Conservation (phyloP, 805 yeast species). For the Wickerhamomyces strasburgensis region DNA sequence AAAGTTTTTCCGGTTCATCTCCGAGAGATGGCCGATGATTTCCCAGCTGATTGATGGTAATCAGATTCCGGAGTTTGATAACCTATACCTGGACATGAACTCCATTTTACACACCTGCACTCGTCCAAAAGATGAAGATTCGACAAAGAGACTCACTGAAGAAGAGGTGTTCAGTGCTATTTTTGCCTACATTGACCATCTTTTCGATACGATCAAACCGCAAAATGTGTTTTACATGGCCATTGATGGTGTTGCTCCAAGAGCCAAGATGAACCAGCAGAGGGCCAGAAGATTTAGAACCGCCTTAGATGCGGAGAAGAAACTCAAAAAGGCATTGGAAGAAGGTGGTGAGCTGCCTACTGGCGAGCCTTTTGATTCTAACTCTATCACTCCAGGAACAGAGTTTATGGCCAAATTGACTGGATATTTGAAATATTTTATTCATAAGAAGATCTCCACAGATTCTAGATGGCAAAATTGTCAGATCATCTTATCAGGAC, state of each 20-base stretch:
- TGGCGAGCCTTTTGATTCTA: constrained; percentile 85
- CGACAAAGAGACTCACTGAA: constrained; percentile 67
- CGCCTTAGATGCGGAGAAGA: constrained; percentile 74
- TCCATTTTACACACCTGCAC: constrained; percentile 93
- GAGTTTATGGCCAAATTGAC: constrained; percentile 95
- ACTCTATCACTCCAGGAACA: constrained; percentile 97
- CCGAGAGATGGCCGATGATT: constrained; percentile 98
- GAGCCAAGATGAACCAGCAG: constrained; percentile 98
- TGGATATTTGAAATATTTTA: constrained; percentile 80
- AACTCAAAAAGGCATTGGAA: background rate
- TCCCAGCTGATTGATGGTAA: constrained; percentile 77
- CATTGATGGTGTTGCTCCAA: constrained; percentile 97
- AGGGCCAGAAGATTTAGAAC: constrained; percentile 89
- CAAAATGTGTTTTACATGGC: constrained; percentile 89
- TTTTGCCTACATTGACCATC: constrained; percentile 89
- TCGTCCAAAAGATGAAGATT: constrained; percentile 70
- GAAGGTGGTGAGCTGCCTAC: constrained; percentile 51
- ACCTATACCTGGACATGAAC: constrained; percentile 94
- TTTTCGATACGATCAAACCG: constrained; percentile 84
- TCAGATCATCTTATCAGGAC: constrained; percentile 89
- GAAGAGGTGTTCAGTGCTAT: constrained; percentile 92
- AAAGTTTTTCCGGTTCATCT: constrained; percentile 91
- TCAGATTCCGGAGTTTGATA: constrained; percentile 91
- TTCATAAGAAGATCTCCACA: constrained; percentile 75
- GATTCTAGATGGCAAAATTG: constrained; percentile 94